Base-by-base conservation (phyloP, 331 rosid genomes). In the Erythrophleum ivorense region DNA sequence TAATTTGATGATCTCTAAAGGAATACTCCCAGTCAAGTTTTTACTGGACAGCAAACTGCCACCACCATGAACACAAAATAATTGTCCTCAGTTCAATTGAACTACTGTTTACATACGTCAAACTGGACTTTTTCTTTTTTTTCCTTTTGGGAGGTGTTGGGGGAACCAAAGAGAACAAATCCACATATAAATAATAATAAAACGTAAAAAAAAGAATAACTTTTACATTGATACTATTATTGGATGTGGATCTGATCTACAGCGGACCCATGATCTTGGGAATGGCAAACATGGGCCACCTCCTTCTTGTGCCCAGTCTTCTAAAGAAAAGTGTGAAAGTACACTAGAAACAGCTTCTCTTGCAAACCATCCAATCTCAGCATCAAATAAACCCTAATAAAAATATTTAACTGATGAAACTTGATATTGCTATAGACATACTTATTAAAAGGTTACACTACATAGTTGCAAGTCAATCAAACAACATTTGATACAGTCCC, bases 221-320 rank as follows among this genome's bases (percentile, higher is more conserved):
- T 63, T 54, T 80, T 95, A 95, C 99, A 95, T 90, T 91, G 90
- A 87, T 88, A 84, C 86, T 85, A 95, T 84, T 85, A 87, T 89
- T 81, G 98, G 98, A 57, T 81, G 98, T 67, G 87, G 90, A 87
- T 91, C 93, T 49, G 94, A 85, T 90, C 86, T 92, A 81, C 99
- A 95, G 60, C 45, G 93, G 85, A 93, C 84, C 99, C 99, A 95
- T 70, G 99, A 91, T 98, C 99, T 93, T 55, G 99, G 91, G 80
- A 88, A 97, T 49, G 99, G 99, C 15, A 89, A 81, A 86, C 98
- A 95, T 48, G 99, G 97, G 67, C 93, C 99, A 53, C 99, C 99
- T 16, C 97, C 99, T 87, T 95, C 99, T 62, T 81, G 89, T 2
- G 90, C 94, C 98, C 97, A 95, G 78, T 88, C 88, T 76, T 76